Percentiles rank a stretch among this genome's conserved stretches.
Evolutionary conservation across 345 rosid genomes (phyloP).

Genomic region (Aquilaria malaccensis): DNA sequence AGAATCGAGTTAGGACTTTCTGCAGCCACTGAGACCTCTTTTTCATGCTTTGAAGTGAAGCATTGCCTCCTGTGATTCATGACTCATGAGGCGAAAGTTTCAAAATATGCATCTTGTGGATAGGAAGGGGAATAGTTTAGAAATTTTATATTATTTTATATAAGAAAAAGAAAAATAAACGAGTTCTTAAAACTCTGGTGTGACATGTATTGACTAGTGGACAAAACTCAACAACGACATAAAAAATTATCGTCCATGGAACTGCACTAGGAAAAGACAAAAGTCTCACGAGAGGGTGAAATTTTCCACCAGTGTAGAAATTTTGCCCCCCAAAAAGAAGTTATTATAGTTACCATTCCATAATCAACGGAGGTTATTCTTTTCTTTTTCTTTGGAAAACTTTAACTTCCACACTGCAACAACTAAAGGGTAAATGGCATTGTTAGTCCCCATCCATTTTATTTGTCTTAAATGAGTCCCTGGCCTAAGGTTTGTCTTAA

Average conservation of each 20-base stretch:
- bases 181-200: not conserved
- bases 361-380: not conserved
- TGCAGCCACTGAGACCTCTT: constrained; percentile 2
- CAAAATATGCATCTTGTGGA: not conserved
- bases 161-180: not conserved
- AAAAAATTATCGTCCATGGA: not conserved
- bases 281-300: not conserved
- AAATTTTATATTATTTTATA: not conserved
- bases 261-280: not conserved
- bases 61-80: constrained; percentile 9
- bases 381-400: not conserved
- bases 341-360: not conserved
- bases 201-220: constrained; percentile 1
- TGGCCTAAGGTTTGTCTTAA: too few species aligned
- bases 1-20: not conserved
- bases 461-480: too few species aligned
- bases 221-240: constrained; percentile 2
- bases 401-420: not conserved
- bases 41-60: constrained; percentile 19
- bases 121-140: too few species aligned
- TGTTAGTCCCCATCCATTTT: too few species aligned
- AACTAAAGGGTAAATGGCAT: not conserved
- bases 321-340: not conserved
- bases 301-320: not conserved
- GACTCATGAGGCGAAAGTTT: not conserved